Evolutionary conservation across 73 alveolate species (phyloP).

Genomic region (Stentor roeselii): DNA sequence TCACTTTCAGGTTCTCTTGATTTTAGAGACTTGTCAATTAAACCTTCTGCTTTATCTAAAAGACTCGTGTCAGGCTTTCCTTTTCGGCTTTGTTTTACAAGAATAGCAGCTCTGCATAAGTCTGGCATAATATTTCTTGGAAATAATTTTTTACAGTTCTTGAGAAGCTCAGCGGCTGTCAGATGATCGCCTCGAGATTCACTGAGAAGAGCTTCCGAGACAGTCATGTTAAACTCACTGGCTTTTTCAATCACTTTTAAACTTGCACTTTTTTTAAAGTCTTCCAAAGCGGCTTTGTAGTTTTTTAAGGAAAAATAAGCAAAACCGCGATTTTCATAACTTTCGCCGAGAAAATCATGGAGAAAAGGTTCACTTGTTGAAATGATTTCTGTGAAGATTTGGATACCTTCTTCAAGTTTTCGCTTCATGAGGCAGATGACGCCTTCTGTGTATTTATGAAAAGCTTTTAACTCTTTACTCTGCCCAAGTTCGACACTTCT

Average conservation of each 20-base stretch:
- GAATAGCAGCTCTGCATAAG: background rate
- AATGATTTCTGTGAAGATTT: background rate
- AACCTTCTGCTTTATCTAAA: background rate
- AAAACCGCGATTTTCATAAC: background rate
- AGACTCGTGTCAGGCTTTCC: background rate
- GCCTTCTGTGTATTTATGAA: constrained; percentile 13
- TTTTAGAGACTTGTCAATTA: background rate
- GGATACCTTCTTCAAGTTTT: constrained; percentile 7
- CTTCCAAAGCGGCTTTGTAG: background rate
- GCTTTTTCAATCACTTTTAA: background rate
- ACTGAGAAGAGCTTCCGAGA: background rate
- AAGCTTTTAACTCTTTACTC: background rate
- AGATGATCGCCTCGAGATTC: background rate
- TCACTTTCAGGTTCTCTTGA: constrained; percentile 17
- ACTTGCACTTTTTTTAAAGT: background rate
- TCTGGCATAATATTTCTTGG: constrained; percentile 14
- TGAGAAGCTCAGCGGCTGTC: background rate
- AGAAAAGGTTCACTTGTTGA: background rate
- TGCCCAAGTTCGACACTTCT: constrained; percentile 1
- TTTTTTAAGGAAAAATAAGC: constrained; percentile 1
- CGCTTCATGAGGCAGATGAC: constrained; percentile 13
- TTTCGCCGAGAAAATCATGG: background rate
- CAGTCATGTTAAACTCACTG: background rate
- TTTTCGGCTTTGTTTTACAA: background rate
- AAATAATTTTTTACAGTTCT: background rate